phyloP scores from a whole-genome alignment of 2,329 filamentous ascomycete genomes.

The Emergomyces africanus region DNA sequence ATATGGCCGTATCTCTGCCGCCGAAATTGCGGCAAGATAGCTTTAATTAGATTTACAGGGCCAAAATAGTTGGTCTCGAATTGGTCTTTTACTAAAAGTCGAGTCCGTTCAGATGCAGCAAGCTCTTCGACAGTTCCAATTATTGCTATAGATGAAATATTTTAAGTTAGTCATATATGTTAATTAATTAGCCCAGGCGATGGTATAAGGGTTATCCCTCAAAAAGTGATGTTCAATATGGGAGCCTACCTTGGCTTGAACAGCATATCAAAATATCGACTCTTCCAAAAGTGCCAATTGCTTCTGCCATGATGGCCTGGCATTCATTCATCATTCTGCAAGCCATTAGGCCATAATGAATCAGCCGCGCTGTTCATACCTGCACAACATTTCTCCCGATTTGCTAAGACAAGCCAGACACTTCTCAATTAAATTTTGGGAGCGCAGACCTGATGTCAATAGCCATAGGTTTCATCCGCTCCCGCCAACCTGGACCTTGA shows the following conservation, averaged over 20 bases:
- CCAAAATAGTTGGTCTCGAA: slow-evolving; percentile 94
- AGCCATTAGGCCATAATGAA: background rate
- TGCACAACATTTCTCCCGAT: background rate
- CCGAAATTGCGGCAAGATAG: slow-evolving; percentile 66
- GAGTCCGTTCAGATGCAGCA: slow-evolving; percentile 56
- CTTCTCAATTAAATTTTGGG: background rate
- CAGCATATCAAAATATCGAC: slow-evolving; percentile 88
- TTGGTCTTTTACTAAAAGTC: slow-evolving; percentile 73
- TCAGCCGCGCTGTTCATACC: background rate
- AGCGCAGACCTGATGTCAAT: slow-evolving; percentile 41
- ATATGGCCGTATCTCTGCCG: slow-evolving; percentile 76
- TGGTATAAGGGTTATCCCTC: background rate
- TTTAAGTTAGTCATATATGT: background rate
- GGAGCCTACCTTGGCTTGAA: slow-evolving; percentile 59
- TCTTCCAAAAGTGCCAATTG: slow-evolving; percentile 68
- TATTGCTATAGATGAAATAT: slow-evolving; percentile 44
- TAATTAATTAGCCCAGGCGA: background rate
- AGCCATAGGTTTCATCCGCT: slow-evolving; percentile 54
- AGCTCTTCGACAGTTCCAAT: slow-evolving; percentile 88
- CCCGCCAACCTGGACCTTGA: slow-evolving; percentile 60
- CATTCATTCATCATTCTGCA: slow-evolving; percentile 53
- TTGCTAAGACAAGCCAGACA: background rate
- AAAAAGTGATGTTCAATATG: background rate
- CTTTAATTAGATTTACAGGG: slow-evolving; percentile 91
- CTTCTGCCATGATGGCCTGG: slow-evolving; percentile 75